These are phyloP conservation scores for Ehretia macrophylla DNA, from an alignment of 257 asterid genomes.

Conservation along the genomic window DNA sequence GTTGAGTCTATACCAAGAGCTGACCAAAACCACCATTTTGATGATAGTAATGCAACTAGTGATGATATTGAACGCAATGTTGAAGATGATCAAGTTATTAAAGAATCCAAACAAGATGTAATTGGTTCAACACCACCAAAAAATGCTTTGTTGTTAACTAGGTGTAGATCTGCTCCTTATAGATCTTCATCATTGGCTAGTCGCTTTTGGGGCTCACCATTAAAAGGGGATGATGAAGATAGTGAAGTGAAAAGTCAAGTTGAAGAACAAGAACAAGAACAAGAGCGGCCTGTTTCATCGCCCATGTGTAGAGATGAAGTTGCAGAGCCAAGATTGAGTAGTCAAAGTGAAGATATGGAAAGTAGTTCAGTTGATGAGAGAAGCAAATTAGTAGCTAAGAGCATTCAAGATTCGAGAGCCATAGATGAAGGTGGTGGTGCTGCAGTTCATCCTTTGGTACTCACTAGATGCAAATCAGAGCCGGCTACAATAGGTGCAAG, in stretches of 20 bases:
- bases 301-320: slow-evolving; percentile 13
- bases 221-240: slow-evolving; percentile 8
- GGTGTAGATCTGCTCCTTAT: slow-evolving; percentile 98
- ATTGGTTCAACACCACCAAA: slow-evolving; percentile 45
- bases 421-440: slow-evolving; percentile 13
- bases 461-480: slow-evolving; percentile 83
- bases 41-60: slow-evolving; percentile 12
- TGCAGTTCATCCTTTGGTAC: slow-evolving; percentile 54
- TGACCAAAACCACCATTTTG: slow-evolving; percentile 6
- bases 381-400: slow-evolving; percentile 9
- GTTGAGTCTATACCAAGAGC: slow-evolving; percentile 19
- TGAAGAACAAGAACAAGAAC: slow-evolving; percentile 14
- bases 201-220: slow-evolving; percentile 67
- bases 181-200: slow-evolving; percentile 81
- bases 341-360: slow-evolving; percentile 20
- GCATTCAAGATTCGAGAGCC: slow-evolving; percentile 23
- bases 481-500: slow-evolving; percentile 76
- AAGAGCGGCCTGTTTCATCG: slow-evolving; percentile 11
- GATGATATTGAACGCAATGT: slow-evolving; percentile 14
- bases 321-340: slow-evolving; percentile 23
- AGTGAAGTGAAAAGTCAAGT: neutral
- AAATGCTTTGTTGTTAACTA: slow-evolving; percentile 64
- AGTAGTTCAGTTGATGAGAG: slow-evolving; percentile 1
- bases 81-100: slow-evolving; percentile 11
- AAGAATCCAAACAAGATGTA: slow-evolving; percentile 23